Evolutionary conservation across 306 rosid genomes (phyloP), one percentile per base, ranked within the genome.

Genomic region (Inga leiocalycina): DNA sequence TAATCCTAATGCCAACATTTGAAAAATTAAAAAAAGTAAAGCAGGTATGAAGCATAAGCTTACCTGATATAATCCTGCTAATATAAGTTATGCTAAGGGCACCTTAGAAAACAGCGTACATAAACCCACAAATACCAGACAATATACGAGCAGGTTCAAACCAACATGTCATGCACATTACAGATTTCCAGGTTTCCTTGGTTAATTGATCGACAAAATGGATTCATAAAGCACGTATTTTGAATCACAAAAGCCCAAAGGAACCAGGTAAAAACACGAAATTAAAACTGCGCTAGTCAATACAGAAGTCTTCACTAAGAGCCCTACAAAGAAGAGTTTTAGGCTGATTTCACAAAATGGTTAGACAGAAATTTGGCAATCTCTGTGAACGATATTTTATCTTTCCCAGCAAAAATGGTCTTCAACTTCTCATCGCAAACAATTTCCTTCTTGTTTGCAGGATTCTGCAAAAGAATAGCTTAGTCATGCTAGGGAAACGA

Each of bases 361-460:
- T 41, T 76, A 71, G 94, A 78, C 56, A 92, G 85, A 83, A 83
- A 81, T 81, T 56, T 81, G 41, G 88, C 87, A 85, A 92, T 90
- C 80, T 92, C 94, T 1, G 87, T 76, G 82, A 92, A 87, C 27
- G 87, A 92, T 1, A 92, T 93, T 48, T 71, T 83, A 10, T 90
- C 97, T 76, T 91, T 90, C 74, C 94, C 93, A 35, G 71, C 85
- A 69, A 92, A 92, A n/a, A 92, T 86, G 52, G 92, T 76, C 92
- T 92, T 92, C 83, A 92, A 78, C 86, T 88, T 92, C 17, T 74
- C 94, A 80, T 92, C 97, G 78, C 97, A 92, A 35, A 82, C 62
- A 75, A 92, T 83, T 86, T 87, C 91, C 88, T 54, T 92, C 88
- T 90, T 92, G 68, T 90, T 87, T 8, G 85, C 10, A 44, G 93